Evolutionary conservation across 2,329 filamentous ascomycete species (phyloP).

Genomic region (Aspergillus fructus): DNA sequence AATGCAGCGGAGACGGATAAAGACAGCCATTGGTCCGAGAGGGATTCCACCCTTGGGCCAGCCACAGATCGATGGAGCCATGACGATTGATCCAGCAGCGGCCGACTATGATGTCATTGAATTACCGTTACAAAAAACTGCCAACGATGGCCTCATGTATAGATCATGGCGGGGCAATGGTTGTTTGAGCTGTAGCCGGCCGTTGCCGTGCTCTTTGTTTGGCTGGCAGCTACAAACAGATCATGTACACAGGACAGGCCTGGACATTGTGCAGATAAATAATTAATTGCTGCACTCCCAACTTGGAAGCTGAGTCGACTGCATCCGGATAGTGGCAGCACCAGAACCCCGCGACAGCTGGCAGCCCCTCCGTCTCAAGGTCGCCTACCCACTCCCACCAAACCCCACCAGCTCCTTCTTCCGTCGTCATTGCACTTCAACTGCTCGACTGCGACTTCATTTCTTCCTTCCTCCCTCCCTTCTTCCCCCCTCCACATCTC

Average conservation of each 20-base stretch:
- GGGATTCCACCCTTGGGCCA: slow-evolving; percentile 25
- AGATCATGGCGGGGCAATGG: background rate
- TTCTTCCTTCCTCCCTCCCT: slow-evolving; percentile 2
- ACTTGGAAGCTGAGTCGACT: no score
- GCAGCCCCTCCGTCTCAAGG: background rate
- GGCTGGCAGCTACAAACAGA: background rate
- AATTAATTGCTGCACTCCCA: no score
- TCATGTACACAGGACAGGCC: no score
- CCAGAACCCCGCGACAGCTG: background rate
- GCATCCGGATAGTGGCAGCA: background rate
- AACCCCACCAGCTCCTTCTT: background rate
- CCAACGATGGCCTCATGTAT: slow-evolving; percentile 1
- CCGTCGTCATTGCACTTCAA: slow-evolving; percentile 1
- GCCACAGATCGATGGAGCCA: slow-evolving; percentile 33
- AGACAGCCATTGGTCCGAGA: slow-evolving; percentile 21
- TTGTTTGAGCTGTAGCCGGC: background rate
- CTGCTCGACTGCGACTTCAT: background rate
- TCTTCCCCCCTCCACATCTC: background rate
- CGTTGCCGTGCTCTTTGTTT: no score
- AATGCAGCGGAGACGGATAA: slow-evolving; percentile 6
- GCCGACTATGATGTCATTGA: slow-evolving; percentile 12
- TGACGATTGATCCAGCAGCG: slow-evolving; percentile 28
- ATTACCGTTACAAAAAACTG: background rate
- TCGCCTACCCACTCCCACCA: background rate
- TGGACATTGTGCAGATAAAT: no score